phyloP scores from a whole-genome alignment of 305 asterid species.

The Fraxinus platypoda region DNA sequence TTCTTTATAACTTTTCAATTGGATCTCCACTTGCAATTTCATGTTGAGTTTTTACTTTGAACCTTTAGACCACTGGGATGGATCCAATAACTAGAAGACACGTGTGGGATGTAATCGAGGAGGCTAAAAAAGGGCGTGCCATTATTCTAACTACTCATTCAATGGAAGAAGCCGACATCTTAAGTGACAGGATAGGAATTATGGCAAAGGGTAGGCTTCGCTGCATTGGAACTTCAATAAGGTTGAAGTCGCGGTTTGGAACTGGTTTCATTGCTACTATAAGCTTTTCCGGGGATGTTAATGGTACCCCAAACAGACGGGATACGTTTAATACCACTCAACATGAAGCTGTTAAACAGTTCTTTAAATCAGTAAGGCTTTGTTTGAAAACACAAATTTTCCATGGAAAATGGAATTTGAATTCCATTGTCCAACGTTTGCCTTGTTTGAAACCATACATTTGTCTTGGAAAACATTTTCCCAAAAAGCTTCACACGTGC shows the following conservation, averaged over 20 bases:
- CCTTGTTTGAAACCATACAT: too few species aligned
- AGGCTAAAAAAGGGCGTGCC: conserved; percentile 86
- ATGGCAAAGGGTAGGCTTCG: conserved; percentile 98
- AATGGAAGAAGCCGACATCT: conserved; percentile 96
- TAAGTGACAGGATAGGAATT: conserved; percentile 91
- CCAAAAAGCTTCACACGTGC: too few species aligned
- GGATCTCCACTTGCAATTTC: conserved; percentile 8
- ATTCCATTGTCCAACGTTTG: too few species aligned
- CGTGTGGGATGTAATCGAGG: conserved; percentile 92
- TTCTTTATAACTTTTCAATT: conserved; percentile 7
- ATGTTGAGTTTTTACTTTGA: conserved; percentile 11
- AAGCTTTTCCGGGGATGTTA: conserved; percentile 57
- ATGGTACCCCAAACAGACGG: conserved; percentile 34
- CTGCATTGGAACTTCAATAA: conserved; percentile 88
- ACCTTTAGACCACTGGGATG: conserved; percentile 90
- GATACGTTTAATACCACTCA: conserved; percentile 38
- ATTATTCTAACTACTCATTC: conserved; percentile 93
- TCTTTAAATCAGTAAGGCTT: conserved; percentile 72
- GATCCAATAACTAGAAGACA: conserved; percentile 92
- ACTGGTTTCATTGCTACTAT: conserved; percentile 76
- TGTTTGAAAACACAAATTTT: too few species aligned
- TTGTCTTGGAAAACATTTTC: too few species aligned
- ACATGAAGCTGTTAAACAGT: conserved; percentile 62
- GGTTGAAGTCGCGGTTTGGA: conserved; percentile 82
- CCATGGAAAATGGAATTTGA: too few species aligned